Evolutionary conservation across 2,329 filamentous ascomycete species (phyloP), one percentile per base, ranked within the genome.

Genomic region (Colletotrichum plurivorum): DNA sequence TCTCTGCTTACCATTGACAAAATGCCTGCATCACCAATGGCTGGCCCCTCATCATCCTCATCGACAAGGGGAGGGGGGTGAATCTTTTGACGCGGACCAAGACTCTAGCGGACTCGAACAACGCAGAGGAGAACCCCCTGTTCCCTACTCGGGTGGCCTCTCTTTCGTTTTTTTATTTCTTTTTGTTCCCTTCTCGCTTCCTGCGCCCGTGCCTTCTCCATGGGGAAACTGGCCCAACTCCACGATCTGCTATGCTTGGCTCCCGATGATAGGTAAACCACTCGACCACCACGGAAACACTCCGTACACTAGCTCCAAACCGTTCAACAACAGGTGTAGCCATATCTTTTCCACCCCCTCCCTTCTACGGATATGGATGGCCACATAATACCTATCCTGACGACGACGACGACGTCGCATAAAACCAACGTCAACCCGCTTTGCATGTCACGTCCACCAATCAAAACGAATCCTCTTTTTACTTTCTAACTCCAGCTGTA

Each of bases 191-290:
- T 27, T 53, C 20, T 15, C 18, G 39, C 18, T 10, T 27, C 36
- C 20, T 45, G 15, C 31, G 31, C 27, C 18, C 58, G 13, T 52
- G 48, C 13, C 41, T 69, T 60, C 62, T 65, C 66, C 66, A 60
- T 66, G 66, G 66, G 66, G 66, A 66, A 52, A 27, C 41, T 25
- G 13, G 22, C 20, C 45, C 53, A 64, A 60, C 66, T 68, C 60
- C 65, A 68, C 65, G 65, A 68, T 68, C 65, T 63, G 49, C 55
- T 39, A 39, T 16, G 62, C 66, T 69, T 69, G 66, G 62, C 66
- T 60, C 22, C 36, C 62, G 62, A 69, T 68, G 52, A 57, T 54
- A 36, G 31, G 31, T 36, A 10, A 36, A 36, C 31, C 8, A 69
- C n/a, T n/a, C n/a, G n/a, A n/a, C n/a, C n/a, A n/a, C n/a, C n/a